Conservation (phyloP, 768 basidiomycete genomes). For the Boletales sp. region DNA sequence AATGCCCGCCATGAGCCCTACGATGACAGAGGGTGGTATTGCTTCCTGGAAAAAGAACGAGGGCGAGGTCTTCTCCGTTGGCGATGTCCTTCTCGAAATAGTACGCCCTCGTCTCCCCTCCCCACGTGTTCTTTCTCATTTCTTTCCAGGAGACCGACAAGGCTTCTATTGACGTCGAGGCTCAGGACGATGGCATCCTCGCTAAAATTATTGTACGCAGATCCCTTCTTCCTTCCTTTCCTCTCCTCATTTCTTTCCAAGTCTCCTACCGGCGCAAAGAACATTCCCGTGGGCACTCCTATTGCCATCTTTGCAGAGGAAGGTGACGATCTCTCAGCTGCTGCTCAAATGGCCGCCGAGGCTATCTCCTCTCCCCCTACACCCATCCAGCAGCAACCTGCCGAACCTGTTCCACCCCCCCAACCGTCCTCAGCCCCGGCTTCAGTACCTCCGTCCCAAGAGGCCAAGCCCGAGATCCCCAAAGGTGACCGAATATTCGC, state of each 20-base stretch:
- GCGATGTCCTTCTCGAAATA: conserved; percentile 95
- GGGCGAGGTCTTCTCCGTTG: conserved; percentile 83
- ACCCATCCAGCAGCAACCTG: conserved; percentile 33
- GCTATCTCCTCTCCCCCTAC: conserved; percentile 41
- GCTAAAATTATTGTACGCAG: conserved; percentile 91
- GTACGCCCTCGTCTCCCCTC: conserved; percentile 42
- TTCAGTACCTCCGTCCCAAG: conserved; percentile 33
- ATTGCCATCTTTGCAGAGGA: conserved; percentile 94
- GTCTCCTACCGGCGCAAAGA: conserved; percentile 84
- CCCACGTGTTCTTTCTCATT: conserved; percentile 5
- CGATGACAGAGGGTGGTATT: conserved; percentile 99
- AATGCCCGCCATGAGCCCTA: conserved; percentile 99
- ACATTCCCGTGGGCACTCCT: conserved; percentile 77
- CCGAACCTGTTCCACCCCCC: conserved; percentile 42
- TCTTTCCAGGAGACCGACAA: conserved; percentile 93
- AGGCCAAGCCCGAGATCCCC: conserved; percentile 53
- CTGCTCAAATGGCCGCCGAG: conserved; percentile 67
- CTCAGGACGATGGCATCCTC: conserved; percentile 94
- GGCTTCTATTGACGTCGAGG: conserved; percentile 99
- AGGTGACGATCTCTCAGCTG: conserved; percentile 90
- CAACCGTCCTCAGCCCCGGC: conserved; percentile 34
- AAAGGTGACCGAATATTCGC: conserved; percentile 87
- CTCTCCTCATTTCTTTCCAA: conserved; percentile 28
- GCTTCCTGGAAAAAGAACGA: conserved; percentile 97
- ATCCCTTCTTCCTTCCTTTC: background rate